Base-by-base conservation (phyloP, 768 basidiomycete genomes). In the Tricholoma hemisulphureum region DNA sequence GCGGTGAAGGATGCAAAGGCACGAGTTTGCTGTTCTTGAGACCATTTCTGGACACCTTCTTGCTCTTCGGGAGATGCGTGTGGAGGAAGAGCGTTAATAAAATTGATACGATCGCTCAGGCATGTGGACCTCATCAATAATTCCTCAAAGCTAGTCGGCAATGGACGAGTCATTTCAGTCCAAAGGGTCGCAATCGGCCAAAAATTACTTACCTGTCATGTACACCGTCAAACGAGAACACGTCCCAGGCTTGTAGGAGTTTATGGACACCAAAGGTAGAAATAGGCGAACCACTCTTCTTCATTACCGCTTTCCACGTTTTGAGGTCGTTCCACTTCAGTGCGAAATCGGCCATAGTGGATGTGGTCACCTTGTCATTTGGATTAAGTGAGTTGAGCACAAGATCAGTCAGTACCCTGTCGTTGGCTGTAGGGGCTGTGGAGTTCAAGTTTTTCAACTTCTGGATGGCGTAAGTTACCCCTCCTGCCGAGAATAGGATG, bases 321-420 rank as follows among this genome's bases (percentile, higher is more conserved):
- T 57, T 56, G 6, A 63, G 23, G 46, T 70, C 68, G 14, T 67
- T 66, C 71, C 71, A 71, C 41, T 63, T 63, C 24, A 72, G 16
- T 16, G 71, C 67, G 39, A 63, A 65, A 14, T 64, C 55, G 10
- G 62, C 43, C 58, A 73, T 56, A 3, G 50, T 31, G 14, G 56
- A 37, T 14, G 61, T 49, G 24, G 65, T 62, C 11, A 55, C 48
- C 28, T 58, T 61, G 16, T 59, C 61, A 14, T 57, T 31, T 10
- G 50, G 26, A 5, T 24, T 46, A 8, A 59, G 26, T n/a, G 59
- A 53, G 9, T 48, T 55, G 31, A 71, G 18, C 28, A 71, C 53
- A 21, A 60, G 52, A 26, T 29, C 28, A 6, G 43, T 28, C 43
- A 46, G 41, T 13, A 10, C 18, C 3, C 14, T 45, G 14, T 55